Evolutionary conservation across 805 yeast species (phyloP), one percentile per base, ranked within the genome.

Genomic region (Scheffersomyces ergatensis): DNA sequence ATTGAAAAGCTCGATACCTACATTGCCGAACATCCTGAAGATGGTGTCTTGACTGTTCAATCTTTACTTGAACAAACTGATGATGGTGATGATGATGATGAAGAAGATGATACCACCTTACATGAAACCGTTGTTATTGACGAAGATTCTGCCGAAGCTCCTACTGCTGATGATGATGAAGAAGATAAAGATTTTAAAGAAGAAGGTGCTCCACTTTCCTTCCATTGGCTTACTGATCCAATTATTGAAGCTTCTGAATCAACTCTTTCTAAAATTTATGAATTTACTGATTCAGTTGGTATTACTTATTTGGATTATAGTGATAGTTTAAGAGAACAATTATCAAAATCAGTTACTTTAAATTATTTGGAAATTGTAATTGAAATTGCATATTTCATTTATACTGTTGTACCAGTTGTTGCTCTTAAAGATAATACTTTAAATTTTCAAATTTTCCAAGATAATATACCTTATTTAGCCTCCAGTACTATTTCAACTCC

Each of bases 181-280:
- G 57, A 55, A 18, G 74, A 69, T 47, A 52, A 51, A 41, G 70
- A 66, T 46, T 65, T 59, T 53, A n/a, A n/a, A n/a, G 44, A 60
- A 33, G 66, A 57, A 12, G 63, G 63, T 1, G 70, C 74, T 11
- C 76, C 76, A 21, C 45, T 70, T 36, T 56, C 64, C 46, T 52
- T 70, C 44, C 65, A 64, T 51, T 59, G 57, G 58, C 37, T 67
- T 29, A 55, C 62, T 40, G 74, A 70, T 49, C 73, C 74, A 2
- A 48, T 65, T 20, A 60, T 68, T 29, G 60, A 58, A 18, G 37
- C 45, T 21, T 51, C 47, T 16, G 74, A 70, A 50, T 26, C 33
- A 15, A 40, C 50, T 11, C 39, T 50, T 44, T 48, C 57, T 29
- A 53, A 55, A 43, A 38, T 63, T 8, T 57, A 59, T 40, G 62